Evolutionary conservation across 768 basidiomycete species (phyloP).

Genomic region (Kwoniella dejecticola): DNA sequence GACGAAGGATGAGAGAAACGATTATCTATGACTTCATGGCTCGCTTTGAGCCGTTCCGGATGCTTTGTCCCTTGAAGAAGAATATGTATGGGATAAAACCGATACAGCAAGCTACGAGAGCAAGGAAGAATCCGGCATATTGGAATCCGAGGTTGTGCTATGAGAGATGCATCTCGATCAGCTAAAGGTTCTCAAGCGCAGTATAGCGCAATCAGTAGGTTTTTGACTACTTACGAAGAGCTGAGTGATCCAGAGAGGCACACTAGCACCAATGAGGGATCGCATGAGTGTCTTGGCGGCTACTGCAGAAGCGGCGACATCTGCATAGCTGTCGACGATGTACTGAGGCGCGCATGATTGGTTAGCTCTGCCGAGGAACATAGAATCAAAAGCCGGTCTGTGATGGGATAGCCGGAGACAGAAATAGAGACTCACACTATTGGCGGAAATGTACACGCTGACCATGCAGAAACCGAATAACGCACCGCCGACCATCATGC

Average conservation of each 20-base stretch:
- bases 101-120: slow-evolving; percentile 40
- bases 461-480: slow-evolving; percentile 64
- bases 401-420: too few species aligned
- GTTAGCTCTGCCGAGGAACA: not conserved
- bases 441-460: slow-evolving; percentile 66
- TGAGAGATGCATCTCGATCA: not conserved
- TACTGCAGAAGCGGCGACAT: slow-evolving; percentile 59
- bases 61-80: slow-evolving; percentile 39
- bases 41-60: slow-evolving; percentile 31
- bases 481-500: slow-evolving; percentile 63
- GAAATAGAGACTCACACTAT: slow-evolving; percentile 57
- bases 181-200: not conserved
- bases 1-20: too few species aligned
- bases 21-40: slow-evolving; percentile 7
- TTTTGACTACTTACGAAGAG: slow-evolving; percentile 60
- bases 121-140: slow-evolving; percentile 37
- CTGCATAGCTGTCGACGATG: slow-evolving; percentile 45
- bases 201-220: not conserved
- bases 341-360: slow-evolving; percentile 1
- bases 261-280: slow-evolving; percentile 70
- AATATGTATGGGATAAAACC: slow-evolving; percentile 40
- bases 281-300: slow-evolving; percentile 68
- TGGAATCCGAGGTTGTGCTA: slow-evolving; percentile 41
- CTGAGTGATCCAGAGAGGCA: slow-evolving; percentile 74
- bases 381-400: too few species aligned